Base-by-base conservation (phyloP, 176 grass and related monocot genomes). In the Oryza punctata region DNA sequence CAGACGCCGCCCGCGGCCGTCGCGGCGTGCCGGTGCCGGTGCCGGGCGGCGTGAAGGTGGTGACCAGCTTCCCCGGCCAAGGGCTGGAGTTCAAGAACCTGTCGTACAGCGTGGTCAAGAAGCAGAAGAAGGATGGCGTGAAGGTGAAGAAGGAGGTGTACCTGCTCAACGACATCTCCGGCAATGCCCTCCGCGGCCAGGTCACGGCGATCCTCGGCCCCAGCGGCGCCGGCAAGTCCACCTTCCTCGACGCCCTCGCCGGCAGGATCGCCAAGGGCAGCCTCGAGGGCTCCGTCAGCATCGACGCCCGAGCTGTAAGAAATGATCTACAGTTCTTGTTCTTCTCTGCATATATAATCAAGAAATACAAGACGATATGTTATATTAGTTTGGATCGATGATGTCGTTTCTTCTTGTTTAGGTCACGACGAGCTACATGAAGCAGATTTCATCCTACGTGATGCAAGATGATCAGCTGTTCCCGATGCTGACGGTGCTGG, bases 401-500 rank as follows among this genome's bases (percentile, higher is more conserved):
- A 9, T 38, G 1, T 38, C 37, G 1, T 38, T 8, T 38, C 37
- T 38, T 38, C 7, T 84, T 81, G 65, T 75, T 19, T 77, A 94
- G 92, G 81, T 94, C 24, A 94, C 86, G 1, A 89, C 92, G 30
- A 94, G 86, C 89, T 94, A 89, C 89, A 91, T 94, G 87, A 94
- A 94, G 89, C 87, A 87, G 81, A 75, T 94, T 28, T 94, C 92
- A 7, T 94, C 92, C 6, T 94, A 94, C 27, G 92, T 94, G 29
- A 94, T 94, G 92, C 89, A 94, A 87, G 92, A 94, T 23, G 92
- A 94, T 24, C 89, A 94, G 86, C 84, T 94, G 43, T 94, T 91
- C 49, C 86, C 92, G 15, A 85, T 89, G 92, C 86, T 94, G 12
- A 91, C 92, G 1, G 92, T 94, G 80, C 66, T 89, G 45, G 92